A percentile compares a stretch with the other conserved stretches of the same genome.
Conservation (phyloP, 352 stramenopile species). For the Phytophthora sp. region DNA sequence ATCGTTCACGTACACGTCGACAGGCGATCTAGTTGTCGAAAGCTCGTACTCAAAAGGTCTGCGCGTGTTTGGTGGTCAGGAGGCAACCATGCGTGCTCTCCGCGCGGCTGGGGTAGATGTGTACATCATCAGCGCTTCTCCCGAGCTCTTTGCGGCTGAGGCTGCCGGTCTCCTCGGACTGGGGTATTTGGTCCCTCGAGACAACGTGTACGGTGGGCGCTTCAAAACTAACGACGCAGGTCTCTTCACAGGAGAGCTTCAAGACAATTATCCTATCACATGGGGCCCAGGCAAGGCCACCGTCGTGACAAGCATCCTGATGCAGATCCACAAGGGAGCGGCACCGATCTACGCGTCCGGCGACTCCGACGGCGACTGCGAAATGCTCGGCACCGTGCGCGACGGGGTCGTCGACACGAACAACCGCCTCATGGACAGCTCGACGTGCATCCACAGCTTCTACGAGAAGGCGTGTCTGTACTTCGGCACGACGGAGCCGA, state of each 20-base stretch:
- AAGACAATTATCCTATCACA: conserved; percentile 56
- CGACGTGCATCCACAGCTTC: conserved; percentile 52
- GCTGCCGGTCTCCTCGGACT: conserved; percentile 34
- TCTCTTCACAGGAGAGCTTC: conserved; percentile 42
- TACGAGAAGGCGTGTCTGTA: conserved; percentile 54
- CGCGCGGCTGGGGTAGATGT: conserved; percentile 39
- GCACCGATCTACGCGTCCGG: conserved; percentile 42
- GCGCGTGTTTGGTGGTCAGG: conserved; percentile 53
- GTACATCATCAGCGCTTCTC: conserved; percentile 52
- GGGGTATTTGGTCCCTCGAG: conserved; percentile 40
- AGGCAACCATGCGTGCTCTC: conserved; percentile 46
- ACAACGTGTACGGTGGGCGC: conserved; percentile 52
- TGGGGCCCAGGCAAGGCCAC: conserved; percentile 55
- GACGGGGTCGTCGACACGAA: conserved; percentile 56
- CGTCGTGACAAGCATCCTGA: conserved; percentile 47
- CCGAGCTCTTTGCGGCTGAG: conserved; percentile 46
- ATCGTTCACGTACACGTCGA: conserved; percentile 35
- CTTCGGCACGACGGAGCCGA: conserved; percentile 31
- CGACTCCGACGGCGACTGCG: conserved; percentile 41
- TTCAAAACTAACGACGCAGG: conserved; percentile 35
- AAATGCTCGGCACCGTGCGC: conserved; percentile 48
- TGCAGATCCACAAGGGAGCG: conserved; percentile 41
- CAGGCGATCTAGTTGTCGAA: conserved; percentile 25
- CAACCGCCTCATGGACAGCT: conserved; percentile 48
- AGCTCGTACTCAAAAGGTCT: conserved; percentile 42